A percentile compares a stretch with the other conserved stretches of the same genome.
Evolutionary conservation across 805 yeast species (phyloP).

Genomic region (Kluyveromyces starmeri): DNA sequence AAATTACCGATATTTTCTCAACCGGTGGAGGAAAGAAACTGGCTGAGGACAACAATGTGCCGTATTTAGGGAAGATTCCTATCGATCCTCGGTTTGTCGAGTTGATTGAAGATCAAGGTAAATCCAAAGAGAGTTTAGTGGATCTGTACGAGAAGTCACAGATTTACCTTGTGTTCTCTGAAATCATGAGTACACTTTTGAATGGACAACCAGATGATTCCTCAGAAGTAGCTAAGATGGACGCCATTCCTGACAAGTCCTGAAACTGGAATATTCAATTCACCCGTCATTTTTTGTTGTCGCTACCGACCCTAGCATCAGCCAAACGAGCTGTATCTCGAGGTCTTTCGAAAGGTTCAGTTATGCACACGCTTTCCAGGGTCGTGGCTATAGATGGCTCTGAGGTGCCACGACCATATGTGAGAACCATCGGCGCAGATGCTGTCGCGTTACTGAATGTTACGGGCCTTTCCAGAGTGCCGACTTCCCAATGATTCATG

Average conservation of each 20-base stretch:
- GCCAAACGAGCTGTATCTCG: too few relatives aligned
- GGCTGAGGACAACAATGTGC: conserved; percentile 52
- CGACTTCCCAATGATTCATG: too few relatives aligned
- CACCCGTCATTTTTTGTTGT: too few relatives aligned
- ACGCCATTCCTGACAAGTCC: too few relatives aligned
- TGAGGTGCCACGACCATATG: conserved; percentile 8
- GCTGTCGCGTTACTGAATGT: background rate
- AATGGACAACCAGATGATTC: too few relatives aligned
- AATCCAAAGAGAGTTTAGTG: conserved; percentile 24
- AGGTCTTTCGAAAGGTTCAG: conserved; percentile 5
- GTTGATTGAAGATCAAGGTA: conserved; percentile 56
- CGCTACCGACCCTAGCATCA: too few relatives aligned
- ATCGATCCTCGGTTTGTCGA: conserved; percentile 89
- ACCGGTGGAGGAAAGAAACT: conserved; percentile 82
- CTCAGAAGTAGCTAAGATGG: too few relatives aligned
- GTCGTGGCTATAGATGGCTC: conserved; percentile 13
- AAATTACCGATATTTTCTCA: conserved; percentile 85
- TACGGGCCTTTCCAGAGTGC: too few relatives aligned
- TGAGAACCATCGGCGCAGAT: background rate
- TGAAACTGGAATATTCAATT: too few relatives aligned
- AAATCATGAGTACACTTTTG: conserved; percentile 35
- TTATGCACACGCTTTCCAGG: conserved; percentile 13
- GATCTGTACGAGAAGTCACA: conserved; percentile 30
- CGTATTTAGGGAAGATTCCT: conserved; percentile 81
- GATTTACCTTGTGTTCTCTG: conserved; percentile 35